Conservation (phyloP, 192 early-diverging fungal genomes). For the Dissophora globulifera region DNA sequence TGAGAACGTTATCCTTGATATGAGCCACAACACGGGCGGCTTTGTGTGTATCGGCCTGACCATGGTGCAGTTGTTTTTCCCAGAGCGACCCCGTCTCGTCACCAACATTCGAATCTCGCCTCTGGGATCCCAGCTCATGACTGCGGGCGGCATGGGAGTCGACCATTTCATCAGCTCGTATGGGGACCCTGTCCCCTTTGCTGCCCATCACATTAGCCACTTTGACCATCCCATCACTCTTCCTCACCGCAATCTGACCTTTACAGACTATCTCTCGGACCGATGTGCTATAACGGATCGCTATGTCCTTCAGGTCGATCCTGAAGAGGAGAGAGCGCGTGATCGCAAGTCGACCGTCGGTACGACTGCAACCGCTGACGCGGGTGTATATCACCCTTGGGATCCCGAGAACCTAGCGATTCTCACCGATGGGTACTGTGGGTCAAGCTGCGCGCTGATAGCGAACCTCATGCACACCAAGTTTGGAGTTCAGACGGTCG, state of each 20-base stretch:
- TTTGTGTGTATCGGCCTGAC: conserved; percentile 26
- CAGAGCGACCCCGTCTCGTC: conserved; percentile 20
- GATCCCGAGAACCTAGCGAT: conserved; percentile 28
- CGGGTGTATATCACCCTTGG: conserved; percentile 20
- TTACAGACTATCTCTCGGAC: conserved; percentile 26
- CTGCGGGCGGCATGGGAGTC: conserved; percentile 11
- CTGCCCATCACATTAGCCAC: background rate
- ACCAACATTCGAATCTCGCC: conserved; percentile 31
- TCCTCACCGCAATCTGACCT: conserved; percentile 17
- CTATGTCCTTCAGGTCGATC: conserved; percentile 7
- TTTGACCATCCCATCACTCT: background rate
- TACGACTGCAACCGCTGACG: background rate
- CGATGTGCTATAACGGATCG: conserved; percentile 17
- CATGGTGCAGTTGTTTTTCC: conserved; percentile 33
- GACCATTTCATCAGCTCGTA: conserved; percentile 27
- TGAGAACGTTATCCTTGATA: conserved; percentile 35
- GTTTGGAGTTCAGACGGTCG: conserved; percentile 23
- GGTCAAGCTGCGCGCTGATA: conserved; percentile 35
- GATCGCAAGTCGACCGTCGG: too few species aligned
- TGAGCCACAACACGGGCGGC: conserved; percentile 27
- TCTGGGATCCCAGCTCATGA: conserved; percentile 9
- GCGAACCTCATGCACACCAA: conserved; percentile 32
- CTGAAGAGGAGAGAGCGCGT: conserved; percentile 12
- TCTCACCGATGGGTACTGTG: conserved; percentile 38
- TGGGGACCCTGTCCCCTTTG: background rate